These are phyloP conservation scores for Carex arenaria DNA, from an alignment of 202 grass and related monocot genomes.

Conservation along the genomic window DNA sequence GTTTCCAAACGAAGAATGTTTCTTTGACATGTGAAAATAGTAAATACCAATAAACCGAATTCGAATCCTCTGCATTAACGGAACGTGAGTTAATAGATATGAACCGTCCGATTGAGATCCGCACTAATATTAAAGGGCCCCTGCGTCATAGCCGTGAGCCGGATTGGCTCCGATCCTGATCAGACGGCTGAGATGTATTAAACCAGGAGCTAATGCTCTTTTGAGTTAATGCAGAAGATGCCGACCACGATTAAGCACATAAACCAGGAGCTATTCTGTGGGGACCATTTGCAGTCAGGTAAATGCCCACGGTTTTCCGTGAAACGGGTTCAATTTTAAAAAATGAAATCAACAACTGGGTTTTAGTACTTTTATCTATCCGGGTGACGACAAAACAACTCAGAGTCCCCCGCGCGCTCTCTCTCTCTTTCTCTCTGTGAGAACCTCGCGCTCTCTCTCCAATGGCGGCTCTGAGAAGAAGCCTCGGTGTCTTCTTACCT, in stretches of 20 bases:
- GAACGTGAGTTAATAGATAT: too few relatives aligned
- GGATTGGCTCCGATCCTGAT: too few relatives aligned
- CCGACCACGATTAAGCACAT: neutral
- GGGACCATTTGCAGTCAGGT: neutral
- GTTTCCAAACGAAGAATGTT: neutral
- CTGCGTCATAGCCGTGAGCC: too few relatives aligned
- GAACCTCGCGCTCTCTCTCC: neutral
- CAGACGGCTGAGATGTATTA: too few relatives aligned
- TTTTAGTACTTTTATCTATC: neutral
- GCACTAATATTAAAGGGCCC: too few relatives aligned
- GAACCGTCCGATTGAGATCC: too few relatives aligned
- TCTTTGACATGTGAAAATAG: neutral
- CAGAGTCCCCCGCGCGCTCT: neutral
- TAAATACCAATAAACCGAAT: too few relatives aligned
- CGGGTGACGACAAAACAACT: neutral
- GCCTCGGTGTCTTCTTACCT: constrained; percentile 10
- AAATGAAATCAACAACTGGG: neutral
- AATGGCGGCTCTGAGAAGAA: constrained; percentile 30
- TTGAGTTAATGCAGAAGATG: too few relatives aligned
- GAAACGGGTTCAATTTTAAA: neutral
- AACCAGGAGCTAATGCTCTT: too few relatives aligned
- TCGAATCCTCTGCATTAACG: too few relatives aligned
- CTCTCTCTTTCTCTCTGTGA: neutral
- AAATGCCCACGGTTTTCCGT: neutral
- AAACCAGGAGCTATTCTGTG: neutral